Conservation (phyloP, 176 grass and related monocot genomes). For the Bonia amplexicaulis region DNA sequence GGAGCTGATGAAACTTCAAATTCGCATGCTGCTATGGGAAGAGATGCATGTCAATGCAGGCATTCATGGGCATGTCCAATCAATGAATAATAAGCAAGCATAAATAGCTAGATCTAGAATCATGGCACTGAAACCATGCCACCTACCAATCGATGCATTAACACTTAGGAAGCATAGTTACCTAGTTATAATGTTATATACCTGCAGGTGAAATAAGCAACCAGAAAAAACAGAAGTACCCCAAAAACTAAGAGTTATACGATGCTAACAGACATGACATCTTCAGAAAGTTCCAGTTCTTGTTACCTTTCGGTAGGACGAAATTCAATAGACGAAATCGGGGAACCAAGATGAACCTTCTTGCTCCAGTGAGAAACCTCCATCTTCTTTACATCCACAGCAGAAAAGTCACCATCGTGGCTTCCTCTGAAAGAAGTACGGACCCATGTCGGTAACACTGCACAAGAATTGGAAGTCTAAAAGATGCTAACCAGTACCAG, state of each 20-base stretch:
- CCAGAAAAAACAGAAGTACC: not conserved
- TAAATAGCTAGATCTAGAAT: not conserved
- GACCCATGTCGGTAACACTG: not conserved
- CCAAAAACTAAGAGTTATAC: not conserved
- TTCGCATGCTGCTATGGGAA: not conserved
- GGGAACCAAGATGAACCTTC: constrained; percentile 75
- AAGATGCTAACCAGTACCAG: not conserved
- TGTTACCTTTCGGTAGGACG: constrained; percentile 87
- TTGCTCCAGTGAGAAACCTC: constrained; percentile 86
- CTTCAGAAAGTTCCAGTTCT: not conserved
- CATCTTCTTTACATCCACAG: constrained; percentile 87
- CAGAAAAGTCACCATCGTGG: constrained; percentile 82
- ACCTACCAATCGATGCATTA: not conserved
- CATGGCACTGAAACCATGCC: not conserved
- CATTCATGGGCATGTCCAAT: not conserved
- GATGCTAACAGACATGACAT: not conserved
- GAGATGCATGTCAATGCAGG: not conserved
- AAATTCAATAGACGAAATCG: constrained; percentile 65
- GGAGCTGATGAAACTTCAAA: not conserved
- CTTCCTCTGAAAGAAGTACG: constrained; percentile 58
- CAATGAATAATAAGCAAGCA: not conserved
- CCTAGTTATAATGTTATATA: not conserved
- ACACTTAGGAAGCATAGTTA: not conserved
- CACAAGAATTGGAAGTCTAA: not conserved
- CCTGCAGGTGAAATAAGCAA: not conserved